Evolutionary conservation across 495 filamentous ascomycete species (phyloP), one percentile per base, ranked within the genome.

Genomic region (Penicillium parvum): DNA sequence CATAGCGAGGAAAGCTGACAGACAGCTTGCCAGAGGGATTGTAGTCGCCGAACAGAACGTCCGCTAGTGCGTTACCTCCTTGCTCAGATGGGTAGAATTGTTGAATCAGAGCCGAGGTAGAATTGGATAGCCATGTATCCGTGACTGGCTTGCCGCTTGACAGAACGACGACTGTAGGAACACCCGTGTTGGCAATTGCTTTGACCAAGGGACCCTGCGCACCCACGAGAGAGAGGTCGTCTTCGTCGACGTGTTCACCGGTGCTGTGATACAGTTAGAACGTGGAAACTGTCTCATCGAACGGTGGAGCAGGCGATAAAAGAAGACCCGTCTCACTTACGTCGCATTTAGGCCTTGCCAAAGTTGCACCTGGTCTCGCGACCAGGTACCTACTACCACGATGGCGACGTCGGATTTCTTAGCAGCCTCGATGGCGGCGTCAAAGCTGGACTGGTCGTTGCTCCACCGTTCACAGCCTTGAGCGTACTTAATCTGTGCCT

Each of bases 401-500:
- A 87, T 72, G 1, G 84, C 83, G 7, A 86, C 76, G 47, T 86
- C 83, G 3, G 83, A 81, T 20, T 69, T 75, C 47, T 80, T 68
- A 2, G 82, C 83, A 3, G 79, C 76, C 2, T 73, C 64, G 21
- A 86, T 54, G 15, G 84, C 83, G 52, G 78, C 81, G 0, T 68
- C 55, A 51, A 86, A 82, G 3, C 76, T 76, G 10, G 74, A 76
- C 44, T 85, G 57, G 49, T 84, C 79, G 39, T 68, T 81, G 32
- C 80, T 84, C 81, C 82, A 86, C n/a, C 80, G 73, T 56, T 86
- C 79, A 44, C 82, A 85, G 19, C 84, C 84, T 59, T 83, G 64
- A 0, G 81, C 80, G 45, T 84, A 86, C 32, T 78, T 77, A 25
- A 85, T 64, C 15, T 62, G 69, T 2, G 67, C 68, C 3, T 60